A percentile compares a stretch with the other conserved stretches of the same genome.
These are phyloP conservation scores for Mortierella sp. DNA, from an alignment of 371 early-diverging fungal genomes.

Conservation along the genomic window DNA sequence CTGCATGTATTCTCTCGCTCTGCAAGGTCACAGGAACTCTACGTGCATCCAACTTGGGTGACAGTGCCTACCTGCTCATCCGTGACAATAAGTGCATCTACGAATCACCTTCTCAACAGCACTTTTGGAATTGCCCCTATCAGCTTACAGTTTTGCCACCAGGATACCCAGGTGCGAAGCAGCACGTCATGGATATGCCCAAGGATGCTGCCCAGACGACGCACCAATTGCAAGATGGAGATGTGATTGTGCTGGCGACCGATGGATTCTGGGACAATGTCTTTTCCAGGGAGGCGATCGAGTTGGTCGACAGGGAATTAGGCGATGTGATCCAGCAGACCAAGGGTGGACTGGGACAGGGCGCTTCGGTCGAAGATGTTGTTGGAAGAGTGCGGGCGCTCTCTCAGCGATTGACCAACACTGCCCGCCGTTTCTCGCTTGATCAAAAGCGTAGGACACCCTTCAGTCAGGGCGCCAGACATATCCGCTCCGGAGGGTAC, in stretches of 20 bases:
- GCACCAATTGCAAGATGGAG: constrained; percentile 75
- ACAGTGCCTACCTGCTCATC: constrained; percentile 75
- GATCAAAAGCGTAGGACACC: constrained; percentile 65
- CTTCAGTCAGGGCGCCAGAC: constrained; percentile 47
- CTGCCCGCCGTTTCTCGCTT: constrained; percentile 67
- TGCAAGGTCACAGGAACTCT: constrained; percentile 75
- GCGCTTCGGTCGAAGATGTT: constrained; percentile 53
- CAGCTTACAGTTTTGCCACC: constrained; percentile 76
- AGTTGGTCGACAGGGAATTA: constrained; percentile 63
- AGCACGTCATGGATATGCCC: constrained; percentile 72
- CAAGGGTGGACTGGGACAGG: constrained; percentile 6
- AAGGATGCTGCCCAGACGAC: constrained; percentile 72
- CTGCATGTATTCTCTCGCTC: constrained; percentile 75
- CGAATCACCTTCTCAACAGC: constrained; percentile 77
- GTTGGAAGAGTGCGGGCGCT: constrained; percentile 65
- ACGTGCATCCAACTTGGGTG: constrained; percentile 75
- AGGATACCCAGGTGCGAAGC: constrained; percentile 66
- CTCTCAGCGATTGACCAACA: constrained; percentile 69
- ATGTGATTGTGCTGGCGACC: constrained; percentile 76
- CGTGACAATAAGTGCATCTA: constrained; percentile 72
- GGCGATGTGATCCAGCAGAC: constrained; percentile 54
- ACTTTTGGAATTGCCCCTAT: constrained; percentile 82
- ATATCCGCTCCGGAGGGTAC: constrained; percentile 54
- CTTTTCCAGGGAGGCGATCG: constrained; percentile 71
- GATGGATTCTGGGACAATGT: constrained; percentile 84